Base-by-base conservation (phyloP, 1,284 basidiomycete genomes). In the Cryptococcus sp. region DNA sequence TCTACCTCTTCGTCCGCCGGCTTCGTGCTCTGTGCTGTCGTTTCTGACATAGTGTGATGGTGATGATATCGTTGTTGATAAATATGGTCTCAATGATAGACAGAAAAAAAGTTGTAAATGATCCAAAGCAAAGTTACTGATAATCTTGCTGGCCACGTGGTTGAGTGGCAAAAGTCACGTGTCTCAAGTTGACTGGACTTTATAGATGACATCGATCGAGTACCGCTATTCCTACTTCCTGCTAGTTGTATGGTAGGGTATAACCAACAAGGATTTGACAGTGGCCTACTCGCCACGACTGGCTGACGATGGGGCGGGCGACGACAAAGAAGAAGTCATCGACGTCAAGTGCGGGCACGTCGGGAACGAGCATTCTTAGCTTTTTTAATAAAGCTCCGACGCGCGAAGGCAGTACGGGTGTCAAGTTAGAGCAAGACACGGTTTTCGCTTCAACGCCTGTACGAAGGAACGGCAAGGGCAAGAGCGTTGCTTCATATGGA, bases 1-100 rank as follows among this genome's bases (percentile, higher is more conserved):
- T 90, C 85, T 46, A 82, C 76, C 50, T 92, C 87, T 50, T 90
- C 88, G 19, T 78, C 53, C 3, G 74, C 67, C 3, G 77, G 78
- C 49, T 59, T 57, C 6, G 57, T 54, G 10, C 52, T 58, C 25
- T 50, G 47, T 43, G 37, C 38, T 10, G 38, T 43, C 2, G 23
- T 39, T 26, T 45, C 26, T 39, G 60, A 52, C 60, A 62, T 62
- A 16, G 5, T 54, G 34, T n/a, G 1, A 5, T 43, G 29, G 17
- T 13, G 43, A 16, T n/a, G 16, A 22, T 58, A 34, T 54, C 58
- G 54, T 46, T 56, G 57, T n/a, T 39, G 48, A 37, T 55, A 52
- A 57, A 5, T 16, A 19, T n/a, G 3, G 16, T 23, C 7, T 25
- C 20, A 29, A 3, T 38, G n/a, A 46, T 17, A 25, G 51, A 17